phyloP scores from a whole-genome alignment of 208 protist species.

The Trypanosoma brucei region DNA sequence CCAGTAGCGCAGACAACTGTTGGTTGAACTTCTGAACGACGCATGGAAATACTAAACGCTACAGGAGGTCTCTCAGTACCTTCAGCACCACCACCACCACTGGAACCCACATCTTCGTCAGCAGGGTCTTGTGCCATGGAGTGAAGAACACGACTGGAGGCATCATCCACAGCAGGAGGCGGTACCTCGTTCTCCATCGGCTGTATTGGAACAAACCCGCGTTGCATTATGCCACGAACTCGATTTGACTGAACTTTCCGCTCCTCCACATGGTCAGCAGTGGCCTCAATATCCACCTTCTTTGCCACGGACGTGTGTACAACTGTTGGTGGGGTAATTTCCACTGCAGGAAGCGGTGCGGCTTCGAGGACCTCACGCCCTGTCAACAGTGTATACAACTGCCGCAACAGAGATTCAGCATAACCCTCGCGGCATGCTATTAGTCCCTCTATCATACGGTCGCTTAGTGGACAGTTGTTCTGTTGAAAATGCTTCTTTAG shows the following conservation, averaged over 20 bases:
- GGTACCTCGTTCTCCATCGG: neutral
- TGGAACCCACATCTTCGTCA: neutral
- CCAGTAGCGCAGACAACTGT: conserved; percentile 7
- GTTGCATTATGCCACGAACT: conserved; percentile 3
- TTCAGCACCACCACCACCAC: neutral
- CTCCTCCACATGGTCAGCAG: neutral
- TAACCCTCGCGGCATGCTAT: conserved; percentile 61
- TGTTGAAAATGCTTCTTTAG: conserved; percentile 63
- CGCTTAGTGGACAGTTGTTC: conserved; percentile 57
- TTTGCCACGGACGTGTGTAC: neutral
- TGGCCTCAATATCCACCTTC: conserved; percentile 1
- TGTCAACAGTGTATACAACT: conserved; percentile 81
- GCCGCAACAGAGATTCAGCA: conserved; percentile 64
- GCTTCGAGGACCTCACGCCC: conserved; percentile 49
- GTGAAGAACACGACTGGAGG: neutral
- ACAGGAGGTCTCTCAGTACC: conserved; percentile 1
- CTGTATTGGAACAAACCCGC: neutral
- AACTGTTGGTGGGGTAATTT: conserved; percentile 20
- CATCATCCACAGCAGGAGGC: neutral
- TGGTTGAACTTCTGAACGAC: conserved; percentile 3
- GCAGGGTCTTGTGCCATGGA: neutral
- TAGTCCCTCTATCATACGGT: conserved; percentile 77
- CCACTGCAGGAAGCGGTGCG: conserved; percentile 26
- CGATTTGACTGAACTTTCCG: neutral
- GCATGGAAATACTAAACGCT: conserved; percentile 16